Evolutionary conservation across 2,329 filamentous ascomycete species (phyloP), one percentile per base, ranked within the genome.

Genomic region (Xylariaceae sp.): DNA sequence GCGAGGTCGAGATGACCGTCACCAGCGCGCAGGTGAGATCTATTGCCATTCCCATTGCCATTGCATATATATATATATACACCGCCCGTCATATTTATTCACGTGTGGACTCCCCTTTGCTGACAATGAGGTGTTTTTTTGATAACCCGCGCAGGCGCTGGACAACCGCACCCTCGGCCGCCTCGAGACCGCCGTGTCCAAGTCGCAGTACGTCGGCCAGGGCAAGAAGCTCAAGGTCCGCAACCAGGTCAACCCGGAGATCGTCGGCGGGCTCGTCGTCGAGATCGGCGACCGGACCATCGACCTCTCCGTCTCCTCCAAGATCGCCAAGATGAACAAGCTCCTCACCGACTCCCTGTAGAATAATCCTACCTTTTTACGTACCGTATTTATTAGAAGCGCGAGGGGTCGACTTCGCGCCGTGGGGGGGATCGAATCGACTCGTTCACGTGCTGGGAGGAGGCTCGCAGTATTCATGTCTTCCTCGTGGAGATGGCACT

Each of bases 311-410:
- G 89, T 98, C 57, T 90, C 90, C 31, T 74, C 84, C 62, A 93
- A 90, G 77, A 83, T 98, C 66, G 77, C 85, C 63, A 94, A 88
- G 80, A 86, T 98, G 78, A 98, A 98, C 86, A 98, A 96, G 83
- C 81, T 94, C 63, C 83, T 98, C 60, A 89, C 77, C 53, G 92
- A 98, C 69, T 76, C 83, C 65, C 74, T 98, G 84, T 98, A 94
- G 85, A 88, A 50, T 37, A 53, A 56, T 50, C 50, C n/a, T n/a
- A n/a, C n/a, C n/a, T n/a, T n/a, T n/a, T n/a, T n/a, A n/a, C n/a
- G n/a, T n/a, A n/a, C n/a, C n/a, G n/a, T n/a, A n/a, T n/a, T n/a
- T n/a, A n/a, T n/a, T n/a, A n/a, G n/a, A n/a, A n/a, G n/a, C n/a
- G 35, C 36, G 22, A 38, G 13, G 35, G 27, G 34, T n/a, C n/a